A percentile compares a stretch with the other conserved stretches of the same genome.
Conservation (phyloP, 2,329 filamentous ascomycete genomes). For the Chaetomium sp. region DNA sequence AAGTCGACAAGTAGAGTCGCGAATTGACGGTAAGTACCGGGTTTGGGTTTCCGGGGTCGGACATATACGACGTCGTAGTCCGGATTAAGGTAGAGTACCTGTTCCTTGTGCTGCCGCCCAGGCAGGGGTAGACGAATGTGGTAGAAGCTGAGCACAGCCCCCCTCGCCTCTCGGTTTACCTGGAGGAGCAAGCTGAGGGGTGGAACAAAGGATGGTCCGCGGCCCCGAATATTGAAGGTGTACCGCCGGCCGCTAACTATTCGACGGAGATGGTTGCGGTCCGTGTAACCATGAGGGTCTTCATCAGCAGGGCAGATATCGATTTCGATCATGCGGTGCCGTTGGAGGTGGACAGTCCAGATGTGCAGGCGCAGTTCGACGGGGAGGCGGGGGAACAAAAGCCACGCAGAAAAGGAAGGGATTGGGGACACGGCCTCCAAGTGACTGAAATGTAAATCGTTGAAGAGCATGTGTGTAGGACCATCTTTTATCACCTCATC, state of each 20-base stretch:
- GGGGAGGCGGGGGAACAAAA: not conserved
- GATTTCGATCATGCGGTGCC: conserved; percentile 9
- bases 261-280: not conserved
- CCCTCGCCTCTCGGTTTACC: conserved; percentile 20
- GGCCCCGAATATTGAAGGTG: not conserved
- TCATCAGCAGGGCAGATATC: not conserved
- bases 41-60: not conserved
- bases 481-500: not conserved
- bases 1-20: not conserved
- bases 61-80: conserved; percentile 5
- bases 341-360: not conserved
- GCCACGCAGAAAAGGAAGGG: not conserved
- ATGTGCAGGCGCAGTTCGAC: not conserved
- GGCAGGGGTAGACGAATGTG: conserved; percentile 19
- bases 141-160: conserved; percentile 24
- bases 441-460: not conserved
- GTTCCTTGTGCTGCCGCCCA: not conserved
- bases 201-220: not conserved
- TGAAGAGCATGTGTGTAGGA: not conserved
- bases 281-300: not conserved
- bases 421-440: not conserved
- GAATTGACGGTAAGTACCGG: not conserved
- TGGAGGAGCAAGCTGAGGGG: conserved; percentile 16
- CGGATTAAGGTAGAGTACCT: conserved; percentile 2
- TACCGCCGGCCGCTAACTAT: conserved; percentile 17